phyloP scores from a whole-genome alignment of 129 eudicot genomes.

The Glebionis coronaria region DNA sequence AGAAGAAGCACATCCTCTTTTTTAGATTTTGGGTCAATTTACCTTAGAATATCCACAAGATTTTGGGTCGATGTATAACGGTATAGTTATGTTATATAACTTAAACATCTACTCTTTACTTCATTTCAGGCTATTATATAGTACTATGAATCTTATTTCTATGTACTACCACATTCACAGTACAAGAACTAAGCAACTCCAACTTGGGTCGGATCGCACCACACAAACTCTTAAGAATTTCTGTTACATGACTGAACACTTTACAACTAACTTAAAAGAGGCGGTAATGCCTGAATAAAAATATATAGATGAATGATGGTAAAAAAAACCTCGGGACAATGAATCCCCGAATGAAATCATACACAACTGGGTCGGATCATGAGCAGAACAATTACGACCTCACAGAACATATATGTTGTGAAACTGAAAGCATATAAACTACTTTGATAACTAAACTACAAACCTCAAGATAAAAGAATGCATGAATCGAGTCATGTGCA shows the following conservation, averaged over 20 bases:
- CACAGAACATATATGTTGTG: too few relatives aligned
- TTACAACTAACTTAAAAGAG: slow-evolving; percentile 17
- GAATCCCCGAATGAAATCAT: slow-evolving; percentile 4
- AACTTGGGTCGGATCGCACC: slow-evolving; percentile 2
- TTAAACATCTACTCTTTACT: too few relatives aligned
- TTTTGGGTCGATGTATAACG: background rate
- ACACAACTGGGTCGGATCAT: background rate
- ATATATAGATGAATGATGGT: background rate
- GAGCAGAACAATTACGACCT: too few relatives aligned
- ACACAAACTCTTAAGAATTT: slow-evolving; percentile 2
- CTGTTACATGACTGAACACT: slow-evolving; percentile 23
- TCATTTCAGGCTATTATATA: too few relatives aligned
- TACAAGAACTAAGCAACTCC: slow-evolving; percentile 18
- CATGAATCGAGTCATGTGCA: background rate
- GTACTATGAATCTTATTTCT: too few relatives aligned
- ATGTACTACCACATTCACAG: too few relatives aligned
- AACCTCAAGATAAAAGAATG: slow-evolving; percentile 24
- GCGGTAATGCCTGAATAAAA: slow-evolving; percentile 14
- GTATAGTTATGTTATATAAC: too few relatives aligned
- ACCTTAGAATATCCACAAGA: slow-evolving; percentile 42
- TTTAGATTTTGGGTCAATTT: slow-evolving; percentile 48
- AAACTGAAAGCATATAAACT: too few relatives aligned
- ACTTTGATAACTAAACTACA: too few relatives aligned
- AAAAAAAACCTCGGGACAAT: slow-evolving; percentile 16
- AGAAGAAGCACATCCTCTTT: slow-evolving; percentile 13